Base-by-base conservation (phyloP, 2,329 filamentous ascomycete species). In the Fusarium fracticaudum region DNA sequence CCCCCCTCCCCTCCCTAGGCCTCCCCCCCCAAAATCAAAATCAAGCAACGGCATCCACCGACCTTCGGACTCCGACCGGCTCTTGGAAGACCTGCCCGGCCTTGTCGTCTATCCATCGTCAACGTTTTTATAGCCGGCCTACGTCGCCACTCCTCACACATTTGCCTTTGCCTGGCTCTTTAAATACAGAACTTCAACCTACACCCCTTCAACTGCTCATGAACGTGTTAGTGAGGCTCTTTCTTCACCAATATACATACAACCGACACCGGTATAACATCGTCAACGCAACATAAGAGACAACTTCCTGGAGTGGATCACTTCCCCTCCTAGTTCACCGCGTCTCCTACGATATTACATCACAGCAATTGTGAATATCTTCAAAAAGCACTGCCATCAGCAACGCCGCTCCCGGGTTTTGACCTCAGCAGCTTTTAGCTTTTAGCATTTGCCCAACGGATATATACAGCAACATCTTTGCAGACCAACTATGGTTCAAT, bases 401-500 rank as follows among this genome's bases (percentile, higher is more conserved):
- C 41, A 57, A 41, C 40, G 64, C 45, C 51, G 37, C 48, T 44
- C 26, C 31, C 31, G 48, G 51, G 20, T 63, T 47, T n/a, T 37
- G 51, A 37, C 40, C 33, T 37, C 35, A 48, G 41, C 33, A 26
- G 29, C 64, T 8, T 6, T 35, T 35, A 15, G 33, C 33, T 15
- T 50, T 18, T 44, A 26, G 31, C 66, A n/a, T 51, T 26, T 48
- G 60, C 50, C 64, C 63, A 74, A 55, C 54, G 60, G 47, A 60
- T 15, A 57, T 24, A 65, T 47, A 24, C 31, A 45, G 35, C 53
- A 57, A 24, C 44, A 62, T 44, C 44, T 43, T 53, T 29, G n/a
- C 29, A 40, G 44, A 61, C 47, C 44, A 67, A 78, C 54, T 48
- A 82, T 82, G 81, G 81, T 82, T 66, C 81, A 81, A 69, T 51